Conservation (phyloP, 106 monocot genomes). For the Allium fistulosum region DNA sequence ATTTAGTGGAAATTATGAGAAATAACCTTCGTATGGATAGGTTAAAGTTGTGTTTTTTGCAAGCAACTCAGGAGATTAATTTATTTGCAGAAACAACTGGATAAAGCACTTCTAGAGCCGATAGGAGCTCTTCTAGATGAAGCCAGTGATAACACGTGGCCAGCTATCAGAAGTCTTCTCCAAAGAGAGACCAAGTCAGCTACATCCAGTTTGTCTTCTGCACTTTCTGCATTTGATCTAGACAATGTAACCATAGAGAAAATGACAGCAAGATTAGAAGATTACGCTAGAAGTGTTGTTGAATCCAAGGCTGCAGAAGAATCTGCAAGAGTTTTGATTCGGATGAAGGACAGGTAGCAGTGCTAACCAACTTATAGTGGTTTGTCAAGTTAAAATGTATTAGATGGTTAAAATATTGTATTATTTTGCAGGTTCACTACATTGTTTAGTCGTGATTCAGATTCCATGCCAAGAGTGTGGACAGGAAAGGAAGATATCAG, state of each 20-base stretch:
- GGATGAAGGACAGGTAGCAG: slow-evolving; percentile 88
- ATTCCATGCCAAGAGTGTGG: slow-evolving; percentile 95
- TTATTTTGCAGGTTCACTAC: slow-evolving; percentile 55
- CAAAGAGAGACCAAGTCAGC: slow-evolving; percentile 63
- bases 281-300: slow-evolving; percentile 74
- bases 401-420: neutral
- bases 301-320: slow-evolving; percentile 86
- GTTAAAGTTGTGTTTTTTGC: too few relatives aligned
- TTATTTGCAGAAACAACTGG: slow-evolving; percentile 50
- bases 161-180: slow-evolving; percentile 73
- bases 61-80: neutral
- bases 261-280: slow-evolving; percentile 50
- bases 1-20: too few relatives aligned
- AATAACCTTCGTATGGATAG: too few relatives aligned
- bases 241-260: slow-evolving; percentile 57
- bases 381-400: too few relatives aligned
- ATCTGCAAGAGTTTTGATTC: slow-evolving; percentile 72
- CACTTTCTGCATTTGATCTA: slow-evolving; percentile 62
- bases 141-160: slow-evolving; percentile 74
- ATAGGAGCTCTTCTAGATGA: slow-evolving; percentile 84
- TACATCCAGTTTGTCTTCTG: slow-evolving; percentile 39
- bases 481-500: slow-evolving; percentile 91
- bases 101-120: slow-evolving; percentile 63
- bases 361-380: neutral
- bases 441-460: slow-evolving; percentile 79